A percentile compares a stretch with the other conserved stretches of the same genome.
Evolutionary conservation across 164 flowering plant species (phyloP).

Genomic region (Taxillus chinensis): DNA sequence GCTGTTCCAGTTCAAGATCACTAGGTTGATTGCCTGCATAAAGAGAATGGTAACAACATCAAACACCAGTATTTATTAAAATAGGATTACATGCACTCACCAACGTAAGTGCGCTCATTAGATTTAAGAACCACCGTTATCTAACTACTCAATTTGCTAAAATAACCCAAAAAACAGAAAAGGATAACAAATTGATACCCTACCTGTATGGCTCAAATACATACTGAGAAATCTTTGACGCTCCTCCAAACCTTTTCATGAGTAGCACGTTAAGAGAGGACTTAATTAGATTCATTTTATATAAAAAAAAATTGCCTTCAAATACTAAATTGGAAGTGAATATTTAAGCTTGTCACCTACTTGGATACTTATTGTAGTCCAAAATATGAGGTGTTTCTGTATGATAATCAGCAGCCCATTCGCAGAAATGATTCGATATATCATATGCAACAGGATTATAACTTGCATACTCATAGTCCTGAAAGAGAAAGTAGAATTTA

Average conservation of each 20-base stretch:
- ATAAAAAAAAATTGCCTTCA: too few relatives aligned
- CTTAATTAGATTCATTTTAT: not conserved
- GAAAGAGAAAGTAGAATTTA: not conserved
- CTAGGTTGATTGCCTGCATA: slow-evolving; percentile 30
- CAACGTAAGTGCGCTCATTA: too few relatives aligned
- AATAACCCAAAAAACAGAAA: too few relatives aligned
- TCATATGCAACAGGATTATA: slow-evolving; percentile 34
- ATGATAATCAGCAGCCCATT: slow-evolving; percentile 41
- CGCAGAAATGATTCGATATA: slow-evolving; percentile 41
- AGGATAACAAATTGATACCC: not conserved
- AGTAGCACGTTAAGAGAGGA: not conserved
- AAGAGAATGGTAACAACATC: not conserved
- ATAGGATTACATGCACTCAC: too few relatives aligned
- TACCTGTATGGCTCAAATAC: slow-evolving; percentile 29
- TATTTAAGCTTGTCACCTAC: slow-evolving; percentile 11
- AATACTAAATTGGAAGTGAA: not conserved
- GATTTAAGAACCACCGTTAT: too few relatives aligned
- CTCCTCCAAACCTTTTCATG: slow-evolving; percentile 25
- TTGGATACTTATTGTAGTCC: slow-evolving; percentile 33
- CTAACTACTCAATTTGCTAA: too few relatives aligned
- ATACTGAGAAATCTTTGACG: slow-evolving; percentile 20
- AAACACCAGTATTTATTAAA: too few relatives aligned
- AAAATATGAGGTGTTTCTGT: slow-evolving; percentile 34
- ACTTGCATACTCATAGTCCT: slow-evolving; percentile 40
- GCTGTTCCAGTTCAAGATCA: slow-evolving; percentile 28